Percentiles rank a stretch among this genome's conserved stretches.
Evolutionary conservation across 306 rosid species (phyloP).

Genomic region (peach (Prunus persica)): Prunus_persica_NCBIv2 NC_034011.1:23543001-23543500

Average conservation of each 20-base stretch:
- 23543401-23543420: constrained; percentile 1
- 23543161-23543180: not conserved
- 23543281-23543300: not conserved
- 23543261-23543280: not conserved
- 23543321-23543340: constrained; percentile 4
- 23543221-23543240: not conserved
- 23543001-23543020: constrained; percentile 53
- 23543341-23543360: not conserved
- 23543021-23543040: constrained; percentile 78
- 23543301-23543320: constrained; percentile 6
- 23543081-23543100: constrained; percentile 32
- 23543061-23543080: constrained; percentile 73
- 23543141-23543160: not conserved
- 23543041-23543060: constrained; percentile 76
- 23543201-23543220: not conserved
- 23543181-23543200: not conserved
- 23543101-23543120: constrained; percentile 69
- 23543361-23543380: not conserved
- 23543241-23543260: not conserved
- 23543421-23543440: not conserved
- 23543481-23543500: not conserved
- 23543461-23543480: not conserved
- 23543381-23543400: not conserved
- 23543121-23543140: constrained; percentile 55
- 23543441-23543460: constrained; percentile 14